Percentiles rank a stretch among this genome's conserved stretches.
phyloP scores from a whole-genome alignment of 2,329 filamentous ascomycete genomes.

The Plenodomus lindquistii region DNA sequence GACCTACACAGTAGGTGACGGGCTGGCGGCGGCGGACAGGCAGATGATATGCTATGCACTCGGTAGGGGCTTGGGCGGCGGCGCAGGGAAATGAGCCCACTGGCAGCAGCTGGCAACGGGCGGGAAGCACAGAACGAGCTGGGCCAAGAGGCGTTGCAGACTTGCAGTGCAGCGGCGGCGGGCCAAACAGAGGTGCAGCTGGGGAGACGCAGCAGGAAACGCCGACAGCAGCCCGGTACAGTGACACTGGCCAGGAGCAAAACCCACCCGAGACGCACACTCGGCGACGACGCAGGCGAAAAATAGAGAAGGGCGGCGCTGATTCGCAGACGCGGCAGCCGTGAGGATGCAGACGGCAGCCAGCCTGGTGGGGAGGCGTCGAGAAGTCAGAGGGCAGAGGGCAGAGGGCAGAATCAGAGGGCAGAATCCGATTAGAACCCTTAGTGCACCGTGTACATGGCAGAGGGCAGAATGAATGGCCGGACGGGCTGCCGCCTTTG shows the following conservation, averaged over 20 bases:
- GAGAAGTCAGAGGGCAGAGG: conserved; percentile 39
- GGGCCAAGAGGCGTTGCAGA: conserved; percentile 29
- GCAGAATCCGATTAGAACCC: background rate
- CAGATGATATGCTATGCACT: conserved; percentile 45
- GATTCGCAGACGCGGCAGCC: conserved; percentile 14
- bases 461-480: too few relatives aligned
- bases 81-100: conserved; percentile 34
- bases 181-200: conserved; percentile 37
- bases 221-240: conserved; percentile 20
- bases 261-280: conserved; percentile 25
- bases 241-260: conserved; percentile 28
- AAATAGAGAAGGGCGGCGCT: conserved; percentile 17
- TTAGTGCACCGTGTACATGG: too few relatives aligned
- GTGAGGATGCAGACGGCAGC: conserved; percentile 4
- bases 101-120: conserved; percentile 20
- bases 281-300: conserved; percentile 22
- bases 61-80: conserved; percentile 12
- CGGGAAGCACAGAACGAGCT: conserved; percentile 21
- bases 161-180: background rate
- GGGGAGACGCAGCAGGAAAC: conserved; percentile 15
- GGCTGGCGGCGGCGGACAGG: conserved; percentile 24
- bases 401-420: too few relatives aligned
- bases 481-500: conserved; percentile 26
- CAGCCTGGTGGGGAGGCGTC: conserved; percentile 20
- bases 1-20: conserved; percentile 38